A percentile compares a stretch with the other conserved stretches of the same genome.
These are phyloP conservation scores for Cladophialophora carrionii DNA, from an alignment of 2,329 filamentous ascomycete species.

Conservation along the genomic window DNA sequence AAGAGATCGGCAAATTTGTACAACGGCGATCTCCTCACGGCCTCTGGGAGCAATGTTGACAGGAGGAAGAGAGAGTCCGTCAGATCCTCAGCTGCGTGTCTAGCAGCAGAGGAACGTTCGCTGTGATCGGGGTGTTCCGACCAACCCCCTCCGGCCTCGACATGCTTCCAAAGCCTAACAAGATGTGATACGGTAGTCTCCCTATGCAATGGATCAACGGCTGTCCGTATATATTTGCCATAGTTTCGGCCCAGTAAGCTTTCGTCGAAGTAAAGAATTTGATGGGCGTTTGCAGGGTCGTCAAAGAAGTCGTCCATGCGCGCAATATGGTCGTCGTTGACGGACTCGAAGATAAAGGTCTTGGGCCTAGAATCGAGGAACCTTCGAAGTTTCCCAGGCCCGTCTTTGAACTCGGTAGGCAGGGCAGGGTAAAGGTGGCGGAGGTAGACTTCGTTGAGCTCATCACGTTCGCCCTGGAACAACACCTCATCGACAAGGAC, in stretches of 20 bases:
- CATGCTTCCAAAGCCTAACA: constrained; percentile 14
- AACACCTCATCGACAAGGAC: constrained; percentile 16
- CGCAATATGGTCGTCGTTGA: constrained; percentile 16
- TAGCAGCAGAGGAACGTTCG: constrained; percentile 1
- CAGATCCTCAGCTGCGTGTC: constrained; percentile 10
- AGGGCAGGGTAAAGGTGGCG: constrained; percentile 3
- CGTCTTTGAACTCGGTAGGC: not conserved
- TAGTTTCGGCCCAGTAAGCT: not conserved
- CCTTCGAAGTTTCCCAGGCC: constrained; percentile 6
- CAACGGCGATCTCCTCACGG: constrained; percentile 7
- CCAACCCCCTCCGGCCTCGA: constrained; percentile 10
- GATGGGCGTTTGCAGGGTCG: constrained; percentile 10
- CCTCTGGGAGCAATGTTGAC: constrained; percentile 5
- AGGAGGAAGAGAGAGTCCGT: constrained; percentile 4
- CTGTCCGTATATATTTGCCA: constrained; percentile 4
- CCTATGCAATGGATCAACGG: constrained; percentile 8
- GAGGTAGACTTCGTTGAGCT: constrained; percentile 10
- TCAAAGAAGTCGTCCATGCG: constrained; percentile 15
- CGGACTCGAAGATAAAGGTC: constrained; percentile 11
- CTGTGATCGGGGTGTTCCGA: not conserved
- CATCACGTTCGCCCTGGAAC: constrained; percentile 15
- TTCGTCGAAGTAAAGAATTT: constrained; percentile 15
- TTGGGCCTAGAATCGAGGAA: constrained; percentile 10
- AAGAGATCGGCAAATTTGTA: constrained; percentile 18
- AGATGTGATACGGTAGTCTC: constrained; percentile 9